Base-by-base conservation (phyloP, 192 early-diverging fungal genomes). In the Jimgerdemannia flammicorona region DNA sequence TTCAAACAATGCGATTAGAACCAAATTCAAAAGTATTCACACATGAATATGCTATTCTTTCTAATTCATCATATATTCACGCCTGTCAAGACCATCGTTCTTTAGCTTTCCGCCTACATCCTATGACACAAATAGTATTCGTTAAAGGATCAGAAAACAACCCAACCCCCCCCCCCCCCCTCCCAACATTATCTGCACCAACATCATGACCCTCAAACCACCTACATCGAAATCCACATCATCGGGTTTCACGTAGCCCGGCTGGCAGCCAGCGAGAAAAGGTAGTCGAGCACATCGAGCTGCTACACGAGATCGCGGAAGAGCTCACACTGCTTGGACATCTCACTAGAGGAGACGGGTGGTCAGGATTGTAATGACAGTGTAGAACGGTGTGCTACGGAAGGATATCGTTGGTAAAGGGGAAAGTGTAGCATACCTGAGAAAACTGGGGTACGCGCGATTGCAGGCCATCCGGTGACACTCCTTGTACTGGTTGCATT, bases 211-310 rank as follows among this genome's bases (percentile, higher is more conserved):
- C n/a, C n/a, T 39, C 19, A 20, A 69, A 81, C 2, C 41, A 42
- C 49, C 65, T 43, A 70, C 80, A 11, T 82, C 80, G 66, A 83
- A 85, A 8, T 77, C 44, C 11, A 93, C 78, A 70, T 91, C 86
- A 78, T 94, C 74, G 1, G 93, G 92, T 72, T 87, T 91, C 19
- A 84, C 80, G 75, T 91, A 94, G 7, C 84, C 82, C 29, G 83
- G 77, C 11, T 87, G 80, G 18, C 76, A 76, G 90, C 88, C 17
- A 89, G 69, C 0, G 90, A 89, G n/a, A 89, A 80, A 4, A 95
- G 72, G 70, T 92, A 94, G 74, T 95, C 94, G 17, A 91, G 64
- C 4, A 81, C 67, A 2, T 91, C 90, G 9, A 93, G 63, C 40
- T 76, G 77, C 59, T 87, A 84, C 0, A 93, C 84, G 4, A 88